Conservation (phyloP, 345 rosid genomes). For the Chamaenerion angustifolium region DNA sequence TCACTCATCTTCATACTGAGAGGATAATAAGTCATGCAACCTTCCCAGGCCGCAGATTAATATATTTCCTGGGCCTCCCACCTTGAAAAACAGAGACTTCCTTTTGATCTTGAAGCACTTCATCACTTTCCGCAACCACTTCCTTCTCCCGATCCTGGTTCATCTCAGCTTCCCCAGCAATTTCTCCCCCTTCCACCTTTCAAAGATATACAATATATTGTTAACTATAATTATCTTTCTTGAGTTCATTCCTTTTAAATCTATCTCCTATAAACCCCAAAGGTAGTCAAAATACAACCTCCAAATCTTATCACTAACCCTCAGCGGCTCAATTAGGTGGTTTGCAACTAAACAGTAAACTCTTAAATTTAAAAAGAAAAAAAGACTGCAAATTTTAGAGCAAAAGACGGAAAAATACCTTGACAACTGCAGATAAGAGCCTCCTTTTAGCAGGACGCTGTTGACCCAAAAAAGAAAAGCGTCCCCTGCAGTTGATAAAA, state of each 20-base stretch:
- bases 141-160: slow-evolving; percentile 20
- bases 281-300: not conserved
- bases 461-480: no score
- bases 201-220: slow-evolving; percentile 8
- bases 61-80: slow-evolving; percentile 47
- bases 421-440: slow-evolving; percentile 80
- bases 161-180: slow-evolving; percentile 23
- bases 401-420: slow-evolving; percentile 25
- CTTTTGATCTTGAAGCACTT: slow-evolving; percentile 17
- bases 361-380: no score
- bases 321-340: no score
- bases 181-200: slow-evolving; percentile 69
- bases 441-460: no score
- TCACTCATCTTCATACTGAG: no score
- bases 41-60: slow-evolving; percentile 28
- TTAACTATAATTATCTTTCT: not conserved
- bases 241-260: not conserved
- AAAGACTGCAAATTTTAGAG: not conserved
- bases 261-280: not conserved
- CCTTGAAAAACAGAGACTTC: slow-evolving; percentile 24
- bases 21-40: slow-evolving; percentile 22
- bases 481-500: no score
- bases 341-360: no score
- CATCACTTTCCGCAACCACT: slow-evolving; percentile 21
- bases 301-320: not conserved